Conservation (phyloP, 306 rosid genomes). For the Vicia faba region DNA sequence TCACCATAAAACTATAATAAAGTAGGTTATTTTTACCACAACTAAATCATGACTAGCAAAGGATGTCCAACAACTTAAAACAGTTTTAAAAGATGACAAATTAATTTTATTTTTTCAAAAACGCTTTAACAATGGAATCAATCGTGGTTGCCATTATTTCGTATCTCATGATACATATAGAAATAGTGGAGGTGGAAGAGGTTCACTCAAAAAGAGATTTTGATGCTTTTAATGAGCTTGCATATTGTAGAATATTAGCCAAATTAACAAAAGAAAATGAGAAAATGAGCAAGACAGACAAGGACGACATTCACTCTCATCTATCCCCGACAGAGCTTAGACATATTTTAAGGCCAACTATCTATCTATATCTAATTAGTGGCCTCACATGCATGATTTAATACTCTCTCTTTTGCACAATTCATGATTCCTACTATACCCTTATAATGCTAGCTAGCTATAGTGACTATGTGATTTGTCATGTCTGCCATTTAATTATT, state of each 20-base stretch:
- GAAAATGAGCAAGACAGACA: slow-evolving; percentile 37
- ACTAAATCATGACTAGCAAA: too few species aligned
- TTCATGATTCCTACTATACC: slow-evolving; percentile 35
- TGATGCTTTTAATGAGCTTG: slow-evolving; percentile 44
- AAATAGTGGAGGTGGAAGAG: slow-evolving; percentile 27
- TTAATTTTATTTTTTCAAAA: not conserved
- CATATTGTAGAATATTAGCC: slow-evolving; percentile 42
- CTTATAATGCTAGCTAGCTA: not conserved
- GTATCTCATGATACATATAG: slow-evolving; percentile 9
- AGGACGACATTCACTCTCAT: slow-evolving; percentile 42
- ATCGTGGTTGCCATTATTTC: slow-evolving; percentile 31
- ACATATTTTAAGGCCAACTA: slow-evolving; percentile 52
- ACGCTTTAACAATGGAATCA: slow-evolving; percentile 4
- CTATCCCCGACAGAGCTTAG: slow-evolving; percentile 48
- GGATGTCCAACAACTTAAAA: too few species aligned
- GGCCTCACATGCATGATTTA: slow-evolving; percentile 48
- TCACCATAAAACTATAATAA: too few species aligned
- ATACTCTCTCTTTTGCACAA: slow-evolving; percentile 29
- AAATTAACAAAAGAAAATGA: slow-evolving; percentile 28
- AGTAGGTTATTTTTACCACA: too few species aligned
- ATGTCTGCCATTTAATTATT: slow-evolving; percentile 41
- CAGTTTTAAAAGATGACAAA: not conserved
- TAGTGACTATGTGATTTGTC: slow-evolving; percentile 31
- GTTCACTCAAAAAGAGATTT: slow-evolving; percentile 21
- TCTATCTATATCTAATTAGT: slow-evolving; percentile 42